These are phyloP conservation scores for Alternaria consortialis DNA, from an alignment of 2,329 filamentous ascomycete species.

Conservation along the genomic window DNA sequence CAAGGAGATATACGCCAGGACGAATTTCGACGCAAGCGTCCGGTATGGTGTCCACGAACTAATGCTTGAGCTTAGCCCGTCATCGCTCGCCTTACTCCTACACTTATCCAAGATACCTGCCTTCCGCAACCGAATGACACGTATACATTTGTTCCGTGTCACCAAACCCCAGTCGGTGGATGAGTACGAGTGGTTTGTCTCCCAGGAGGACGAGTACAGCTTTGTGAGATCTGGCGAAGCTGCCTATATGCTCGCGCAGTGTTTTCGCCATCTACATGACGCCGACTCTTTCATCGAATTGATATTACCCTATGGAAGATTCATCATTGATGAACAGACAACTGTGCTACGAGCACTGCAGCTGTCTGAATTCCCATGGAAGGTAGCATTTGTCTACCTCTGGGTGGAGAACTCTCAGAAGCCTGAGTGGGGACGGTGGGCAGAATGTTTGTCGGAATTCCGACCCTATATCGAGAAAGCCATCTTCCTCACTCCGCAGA, in stretches of 20 bases:
- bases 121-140: neutral
- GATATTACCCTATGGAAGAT: too few relatives aligned
- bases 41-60: neutral
- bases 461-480: too few relatives aligned
- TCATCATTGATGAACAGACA: too few relatives aligned
- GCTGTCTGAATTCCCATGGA: neutral
- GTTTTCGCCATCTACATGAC: too few relatives aligned
- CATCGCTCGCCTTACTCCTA: neutral
- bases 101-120: neutral
- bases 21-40: neutral
- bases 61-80: neutral
- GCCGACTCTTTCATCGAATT: too few relatives aligned
- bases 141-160: neutral
- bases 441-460: neutral
- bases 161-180: neutral
- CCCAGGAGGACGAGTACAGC: neutral
- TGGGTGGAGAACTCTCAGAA: neutral
- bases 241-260: too few relatives aligned
- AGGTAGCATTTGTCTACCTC: neutral
- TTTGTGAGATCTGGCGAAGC: too few relatives aligned
- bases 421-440: neutral
- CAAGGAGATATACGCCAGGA: neutral
- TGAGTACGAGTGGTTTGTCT: neutral
- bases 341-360: too few relatives aligned
- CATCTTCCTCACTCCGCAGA: too few relatives aligned